Base-by-base conservation (phyloP, 345 rosid genomes). In the Lepidium africanum region DNA sequence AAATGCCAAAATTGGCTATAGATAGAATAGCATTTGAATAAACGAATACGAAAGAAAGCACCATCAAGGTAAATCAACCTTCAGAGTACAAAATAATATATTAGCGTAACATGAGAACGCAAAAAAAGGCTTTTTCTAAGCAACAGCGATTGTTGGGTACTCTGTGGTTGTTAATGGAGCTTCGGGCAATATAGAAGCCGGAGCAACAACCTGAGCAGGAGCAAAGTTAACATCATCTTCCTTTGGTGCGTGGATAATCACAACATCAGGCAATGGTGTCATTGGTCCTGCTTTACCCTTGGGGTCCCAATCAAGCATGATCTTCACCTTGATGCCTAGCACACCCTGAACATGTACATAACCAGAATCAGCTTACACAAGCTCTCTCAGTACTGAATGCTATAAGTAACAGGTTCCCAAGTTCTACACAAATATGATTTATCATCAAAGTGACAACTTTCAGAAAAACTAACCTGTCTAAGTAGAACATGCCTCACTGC, bases 301-400 rank as follows among this genome's bases (percentile, higher is more conserved):
- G 0, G 92, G 96, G 80, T 91, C 96, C 92, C 90, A 87, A 45
- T 84, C 91, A 6, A 91, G 88, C 96, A 91, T 91, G 16, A 89
- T 74, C 87, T 83, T 91, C 9, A 89, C 96, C 78, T 91, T 91
- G 71, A 91, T 84, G 7, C 96, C 97, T 13, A 89, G 89, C 30
- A 91, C 96, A 0, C 97, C 97, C 96, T 91, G 77, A 14, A n/a
- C 14, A 47, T 4, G 5, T 14, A 2, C 8, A 32, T 19, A 51
- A 33, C 32, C 32, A 9, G 30, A 30, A 16, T 11, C 9, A 1
- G 48, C 7, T 9, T 16, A 56, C 63, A 59, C 12, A 16, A 23
- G 9, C 15, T 8, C 15, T 9, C 25, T 37, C 12, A 8, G 21
- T 6, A 35, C 3, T 27, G 8, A 27, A 1, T 16, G 13, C 10